Base-by-base conservation (phyloP, 2,329 filamentous ascomycete species). In the Penicillium hesseltinei region DNA sequence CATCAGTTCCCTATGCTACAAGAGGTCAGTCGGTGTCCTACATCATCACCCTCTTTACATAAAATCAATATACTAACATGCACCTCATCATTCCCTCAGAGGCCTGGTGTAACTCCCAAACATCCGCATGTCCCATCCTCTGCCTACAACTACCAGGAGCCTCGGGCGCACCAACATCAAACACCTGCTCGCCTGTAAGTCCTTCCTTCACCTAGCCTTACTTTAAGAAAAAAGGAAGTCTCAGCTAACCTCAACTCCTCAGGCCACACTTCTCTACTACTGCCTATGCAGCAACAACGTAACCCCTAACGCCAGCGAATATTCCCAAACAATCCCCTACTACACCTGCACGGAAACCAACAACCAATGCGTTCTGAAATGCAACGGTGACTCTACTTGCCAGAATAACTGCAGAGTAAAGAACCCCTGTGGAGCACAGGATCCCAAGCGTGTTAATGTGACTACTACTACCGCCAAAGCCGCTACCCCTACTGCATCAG, bases 281-380 rank as follows among this genome's bases (percentile, higher is more conserved):
- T 88, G 85, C 69, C 74, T 84, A 62, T 88, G 85, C 73, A 72
- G 66, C 58, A 81, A 82, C 68, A 78, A 78, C 62, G 62, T 79
- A 53, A 68, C 75, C 5, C 85, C 85, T 65, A 87, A 87, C 69
- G 73, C 84, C 56, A 81, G 82, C 60, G 76, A 86, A 67, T 88
- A 84, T 78, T 83, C 82, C 35, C 81, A 84, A 65, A 87, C 85
- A 15, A 77, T 88, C 51, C 84, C 85, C 19, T 88, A 82, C 77
- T 87, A 78, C 73, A 77, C 83, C 71, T 88, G 85, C 76, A 81
- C 79, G 10, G 78, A 84, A 62, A 77, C 75, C 73, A 82, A 81
- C 70, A 82, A 77, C 67, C 75, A 84, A 62, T 86, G 83, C 64
- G 82, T 84, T 25, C 65, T 61, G 13, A 74, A 73, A 63, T 87